Evolutionary conservation across 2,329 filamentous ascomycete species (phyloP).

Genomic region (Lasiodiplodia gonubiensis): DNA sequence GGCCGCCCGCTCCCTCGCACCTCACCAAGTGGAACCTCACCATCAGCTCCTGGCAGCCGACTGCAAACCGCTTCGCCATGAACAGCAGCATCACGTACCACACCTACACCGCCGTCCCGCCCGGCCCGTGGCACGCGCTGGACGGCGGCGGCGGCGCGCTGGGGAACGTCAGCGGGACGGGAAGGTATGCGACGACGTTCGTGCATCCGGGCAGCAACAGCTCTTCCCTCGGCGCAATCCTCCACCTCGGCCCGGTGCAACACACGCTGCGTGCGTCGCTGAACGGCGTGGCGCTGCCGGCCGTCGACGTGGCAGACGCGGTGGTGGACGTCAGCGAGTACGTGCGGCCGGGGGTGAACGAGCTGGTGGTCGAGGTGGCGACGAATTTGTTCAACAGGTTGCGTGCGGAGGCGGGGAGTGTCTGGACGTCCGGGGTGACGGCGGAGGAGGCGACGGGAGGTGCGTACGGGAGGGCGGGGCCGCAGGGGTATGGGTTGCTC

Average conservation of each 20-base stretch:
- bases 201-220: conserved; percentile 32
- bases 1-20: conserved; percentile 32
- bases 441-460: conserved; percentile 29
- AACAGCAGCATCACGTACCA: conserved; percentile 40
- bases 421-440: conserved; percentile 30
- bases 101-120: conserved; percentile 32
- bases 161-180: conserved; percentile 41
- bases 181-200: conserved; percentile 45
- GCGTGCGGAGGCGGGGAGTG: conserved; percentile 31
- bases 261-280: conserved; percentile 41
- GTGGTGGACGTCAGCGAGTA: conserved; percentile 35
- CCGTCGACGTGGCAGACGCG: conserved; percentile 40
- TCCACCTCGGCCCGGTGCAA: conserved; percentile 38
- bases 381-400: conserved; percentile 44
- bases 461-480: conserved; percentile 27
- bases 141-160: conserved; percentile 32
- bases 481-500: conserved; percentile 31
- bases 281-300: conserved; percentile 39
- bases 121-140: conserved; percentile 46
- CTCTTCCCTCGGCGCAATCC: conserved; percentile 32
- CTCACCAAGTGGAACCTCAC: conserved; percentile 46
- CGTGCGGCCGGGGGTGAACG: conserved; percentile 37
- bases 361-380: conserved; percentile 38
- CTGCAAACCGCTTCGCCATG: conserved; percentile 40
- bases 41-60: conserved; percentile 49